Base-by-base conservation (phyloP, 2,329 filamentous ascomycete species). In the Aspergillus fischeri region DNA sequence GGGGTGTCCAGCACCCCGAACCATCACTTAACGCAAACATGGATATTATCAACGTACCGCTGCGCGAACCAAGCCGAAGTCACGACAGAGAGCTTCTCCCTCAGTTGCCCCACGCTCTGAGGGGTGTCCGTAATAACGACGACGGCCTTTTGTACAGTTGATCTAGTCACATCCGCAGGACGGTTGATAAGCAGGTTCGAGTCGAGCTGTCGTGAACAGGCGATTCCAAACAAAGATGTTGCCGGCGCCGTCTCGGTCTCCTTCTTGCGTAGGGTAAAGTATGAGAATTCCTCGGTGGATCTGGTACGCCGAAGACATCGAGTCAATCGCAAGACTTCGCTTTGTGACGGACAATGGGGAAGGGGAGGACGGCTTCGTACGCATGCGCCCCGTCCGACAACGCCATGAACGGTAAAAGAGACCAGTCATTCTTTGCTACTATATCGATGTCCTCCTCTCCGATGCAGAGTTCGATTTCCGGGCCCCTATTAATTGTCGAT, bases 41-140 rank as follows among this genome's bases (percentile, higher is more conserved):
- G 35, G 28, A 44, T 53, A 4, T 51, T 10, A 49, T 38, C 21
- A 51, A 75, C 76, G 60, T 78, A 85, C 83, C 79, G 88, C 80
- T 99, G 94, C 60, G 89, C 90, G 76, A 99, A 99, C 94, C 94
- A 99, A 25, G 93, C 93, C 66, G 87, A 89, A 3, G 93, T 97
- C 17, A 99, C 92, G 32, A 96, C 87, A 51, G 90, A 89, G 62
- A 99, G 78, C 64, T 94, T 88, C 75, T 97, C 91, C 67, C 93
- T 87, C 71, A 99, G 79, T 78, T 94, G 90, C 55, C 92, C 92
- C 74, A 99, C 96, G 68, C 86, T 86, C 70, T 94, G 90, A 8
- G 94, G 94, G 61, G 86, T 91, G 74, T 97, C 91, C 54, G 91
- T 92, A 65, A 99, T 91, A 55, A 96, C 92, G 49, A 99, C 93